Percentiles rank a stretch among this genome's conserved stretches.
These are phyloP conservation scores for Rhazya stricta DNA, from an alignment of 257 asterid genomes.

Conservation along the genomic window DNA sequence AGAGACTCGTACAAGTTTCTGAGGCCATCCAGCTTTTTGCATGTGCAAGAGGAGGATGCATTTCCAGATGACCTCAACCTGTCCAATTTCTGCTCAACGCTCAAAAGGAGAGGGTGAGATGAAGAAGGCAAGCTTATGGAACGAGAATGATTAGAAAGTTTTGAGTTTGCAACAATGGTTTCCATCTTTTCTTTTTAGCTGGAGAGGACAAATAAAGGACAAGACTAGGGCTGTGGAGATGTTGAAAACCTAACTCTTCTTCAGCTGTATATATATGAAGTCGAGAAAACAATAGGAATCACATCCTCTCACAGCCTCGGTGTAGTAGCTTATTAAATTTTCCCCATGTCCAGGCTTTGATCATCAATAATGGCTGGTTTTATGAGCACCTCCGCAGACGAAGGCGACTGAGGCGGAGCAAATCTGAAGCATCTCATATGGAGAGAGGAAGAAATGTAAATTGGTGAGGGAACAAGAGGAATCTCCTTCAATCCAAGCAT, in stretches of 20 bases:
- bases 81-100: background rate
- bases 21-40: constrained; percentile 14
- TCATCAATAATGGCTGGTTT: background rate
- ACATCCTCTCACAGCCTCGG: background rate
- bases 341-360: background rate
- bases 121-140: constrained; percentile 28
- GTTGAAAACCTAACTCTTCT: background rate
- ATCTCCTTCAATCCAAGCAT: no score
- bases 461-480: background rate
- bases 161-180: no score
- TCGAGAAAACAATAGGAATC: background rate
- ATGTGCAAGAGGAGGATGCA: background rate
- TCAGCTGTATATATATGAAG: background rate
- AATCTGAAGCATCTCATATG: background rate
- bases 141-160: constrained; percentile 10
- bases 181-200: background rate
- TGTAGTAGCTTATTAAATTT: background rate
- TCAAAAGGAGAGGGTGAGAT: constrained; percentile 18
- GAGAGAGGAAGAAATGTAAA: background rate
- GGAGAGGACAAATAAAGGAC: background rate
- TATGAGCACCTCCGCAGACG: no score
- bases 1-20: constrained; percentile 15
- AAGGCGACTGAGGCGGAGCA: no score
- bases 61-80: constrained; percentile 6
- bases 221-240: background rate